A percentile compares a stretch with the other conserved stretches of the same genome.
Conservation (phyloP, 2,329 filamentous ascomycete genomes). For the Epichloe uncinata region DNA sequence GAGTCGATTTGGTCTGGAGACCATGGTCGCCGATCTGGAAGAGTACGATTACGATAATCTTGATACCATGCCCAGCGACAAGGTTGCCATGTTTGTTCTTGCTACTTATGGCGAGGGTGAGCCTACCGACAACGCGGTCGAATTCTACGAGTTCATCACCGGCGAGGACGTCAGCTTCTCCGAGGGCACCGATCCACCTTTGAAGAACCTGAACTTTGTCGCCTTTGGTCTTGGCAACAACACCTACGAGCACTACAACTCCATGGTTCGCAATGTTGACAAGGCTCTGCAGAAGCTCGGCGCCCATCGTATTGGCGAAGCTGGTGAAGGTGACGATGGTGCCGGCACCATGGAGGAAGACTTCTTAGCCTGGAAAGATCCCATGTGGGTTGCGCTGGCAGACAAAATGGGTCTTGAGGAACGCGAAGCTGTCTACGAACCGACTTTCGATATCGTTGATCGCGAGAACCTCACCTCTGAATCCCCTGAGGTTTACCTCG, state of each 20-base stretch:
- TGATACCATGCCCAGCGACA: slow-evolving; percentile 77
- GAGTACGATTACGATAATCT: slow-evolving; percentile 96
- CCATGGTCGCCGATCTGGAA: slow-evolving; percentile 95
- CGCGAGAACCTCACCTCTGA: slow-evolving; percentile 60
- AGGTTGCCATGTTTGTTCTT: slow-evolving; percentile 86
- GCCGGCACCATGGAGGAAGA: slow-evolving; percentile 99
- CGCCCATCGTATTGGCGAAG: slow-evolving; percentile 68
- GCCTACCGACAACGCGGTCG: slow-evolving; percentile 95
- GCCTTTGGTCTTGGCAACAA: slow-evolving; percentile 96
- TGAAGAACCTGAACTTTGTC: slow-evolving; percentile 81
- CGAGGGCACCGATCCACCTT: slow-evolving; percentile 56
- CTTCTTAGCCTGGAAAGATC: slow-evolving; percentile 97
- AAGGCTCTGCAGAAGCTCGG: slow-evolving; percentile 70
- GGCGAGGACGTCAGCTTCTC: slow-evolving; percentile 73
- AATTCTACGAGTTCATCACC: slow-evolving; percentile 94
- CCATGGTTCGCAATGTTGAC: slow-evolving; percentile 89
- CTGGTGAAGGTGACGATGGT: slow-evolving; percentile 93
- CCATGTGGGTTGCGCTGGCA: slow-evolving; percentile 85
- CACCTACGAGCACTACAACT: slow-evolving; percentile 99
- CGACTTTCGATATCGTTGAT: slow-evolving; percentile 73
- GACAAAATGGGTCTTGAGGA: slow-evolving; percentile 83
- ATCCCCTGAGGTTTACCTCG: slow-evolving; percentile 77
- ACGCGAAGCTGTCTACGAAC: slow-evolving; percentile 91
- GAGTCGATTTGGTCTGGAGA: slow-evolving; percentile 89
- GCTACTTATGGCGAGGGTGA: slow-evolving; percentile 98